Percentiles rank a stretch among this genome's conserved stretches.
These are phyloP conservation scores for Alternaria ethzedia DNA, from an alignment of 2,329 filamentous ascomycete genomes.

Conservation along the genomic window DNA sequence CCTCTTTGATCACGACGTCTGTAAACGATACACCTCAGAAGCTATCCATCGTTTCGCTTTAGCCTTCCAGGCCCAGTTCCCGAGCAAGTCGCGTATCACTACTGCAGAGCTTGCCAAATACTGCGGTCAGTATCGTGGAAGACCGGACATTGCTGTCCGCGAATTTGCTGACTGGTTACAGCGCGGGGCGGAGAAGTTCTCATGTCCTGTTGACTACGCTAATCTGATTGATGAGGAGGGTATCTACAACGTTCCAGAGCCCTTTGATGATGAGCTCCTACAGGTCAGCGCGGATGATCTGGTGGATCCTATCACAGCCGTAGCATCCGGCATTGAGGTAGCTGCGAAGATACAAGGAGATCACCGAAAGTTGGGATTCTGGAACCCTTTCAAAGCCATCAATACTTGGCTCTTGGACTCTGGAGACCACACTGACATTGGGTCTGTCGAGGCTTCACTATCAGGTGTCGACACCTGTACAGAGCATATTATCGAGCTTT, in stretches of 20 bases:
- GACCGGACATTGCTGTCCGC: slow-evolving; percentile 12
- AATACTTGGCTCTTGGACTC: not conserved
- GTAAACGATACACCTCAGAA: not conserved
- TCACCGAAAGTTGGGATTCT: not conserved
- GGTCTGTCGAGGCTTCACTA: not conserved
- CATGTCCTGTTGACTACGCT: slow-evolving; percentile 1
- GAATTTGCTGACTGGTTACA: slow-evolving; percentile 16
- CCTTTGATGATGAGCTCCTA: slow-evolving; percentile 6
- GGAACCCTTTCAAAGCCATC: not conserved
- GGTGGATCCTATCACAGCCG: not conserved
- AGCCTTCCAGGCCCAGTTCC: slow-evolving; percentile 17
- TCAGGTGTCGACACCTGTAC: not conserved
- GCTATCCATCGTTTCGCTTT: slow-evolving; percentile 14
- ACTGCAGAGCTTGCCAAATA: slow-evolving; percentile 18
- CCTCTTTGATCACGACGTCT: slow-evolving; percentile 5
- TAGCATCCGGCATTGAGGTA: not conserved
- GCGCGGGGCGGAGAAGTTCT: slow-evolving; percentile 12
- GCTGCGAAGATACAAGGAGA: not conserved
- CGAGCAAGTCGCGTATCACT: slow-evolving; percentile 4
- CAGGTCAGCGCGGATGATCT: not conserved
- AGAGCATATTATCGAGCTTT: not conserved
- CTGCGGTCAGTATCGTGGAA: slow-evolving; percentile 12
- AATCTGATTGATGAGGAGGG: slow-evolving; percentile 2
- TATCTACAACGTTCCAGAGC: slow-evolving; percentile 9
- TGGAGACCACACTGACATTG: not conserved